Evolutionary conservation across 2,329 filamentous ascomycete species (phyloP).

Genomic region (Fusarium tricinctum): DNA sequence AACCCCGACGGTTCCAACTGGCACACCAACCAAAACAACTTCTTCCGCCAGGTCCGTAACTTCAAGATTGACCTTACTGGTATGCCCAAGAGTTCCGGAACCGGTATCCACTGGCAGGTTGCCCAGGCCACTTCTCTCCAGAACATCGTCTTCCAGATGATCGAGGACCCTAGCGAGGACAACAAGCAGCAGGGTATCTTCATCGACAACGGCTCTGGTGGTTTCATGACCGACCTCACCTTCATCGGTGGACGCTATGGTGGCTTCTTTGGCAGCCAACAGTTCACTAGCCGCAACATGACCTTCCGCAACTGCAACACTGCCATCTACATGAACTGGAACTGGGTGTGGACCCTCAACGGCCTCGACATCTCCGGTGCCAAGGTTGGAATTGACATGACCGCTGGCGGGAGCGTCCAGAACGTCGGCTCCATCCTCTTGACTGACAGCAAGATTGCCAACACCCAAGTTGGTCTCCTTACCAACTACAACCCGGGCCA

Average conservation of each 20-base stretch:
- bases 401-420: slow-evolving; percentile 73
- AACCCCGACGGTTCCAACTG: slow-evolving; percentile 75
- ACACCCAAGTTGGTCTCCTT: slow-evolving; percentile 81
- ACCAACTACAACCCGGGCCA: slow-evolving; percentile 77
- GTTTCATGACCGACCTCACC: slow-evolving; percentile 84
- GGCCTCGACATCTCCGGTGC: slow-evolving; percentile 81
- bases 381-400: slow-evolving; percentile 83
- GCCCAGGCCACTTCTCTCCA: slow-evolving; percentile 86
- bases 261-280: slow-evolving; percentile 86
- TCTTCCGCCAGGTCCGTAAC: slow-evolving; percentile 86
- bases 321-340: slow-evolving; percentile 91
- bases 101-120: slow-evolving; percentile 87
- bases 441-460: slow-evolving; percentile 82
- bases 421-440: slow-evolving; percentile 84
- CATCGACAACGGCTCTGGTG: slow-evolving; percentile 87
- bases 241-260: slow-evolving; percentile 88
- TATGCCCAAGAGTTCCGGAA: slow-evolving; percentile 71
- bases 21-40: slow-evolving; percentile 87
- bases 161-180: slow-evolving; percentile 70
- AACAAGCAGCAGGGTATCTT: slow-evolving; percentile 84
- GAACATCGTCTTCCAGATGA: slow-evolving; percentile 87
- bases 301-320: slow-evolving; percentile 86
- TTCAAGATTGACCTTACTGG: slow-evolving; percentile 82
- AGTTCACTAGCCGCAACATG: slow-evolving; percentile 87
- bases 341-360: slow-evolving; percentile 89